Evolutionary conservation across 2,329 filamentous ascomycete species (phyloP), one percentile per base, ranked within the genome.

Genomic region (Microthyrium microscopicum): DNA sequence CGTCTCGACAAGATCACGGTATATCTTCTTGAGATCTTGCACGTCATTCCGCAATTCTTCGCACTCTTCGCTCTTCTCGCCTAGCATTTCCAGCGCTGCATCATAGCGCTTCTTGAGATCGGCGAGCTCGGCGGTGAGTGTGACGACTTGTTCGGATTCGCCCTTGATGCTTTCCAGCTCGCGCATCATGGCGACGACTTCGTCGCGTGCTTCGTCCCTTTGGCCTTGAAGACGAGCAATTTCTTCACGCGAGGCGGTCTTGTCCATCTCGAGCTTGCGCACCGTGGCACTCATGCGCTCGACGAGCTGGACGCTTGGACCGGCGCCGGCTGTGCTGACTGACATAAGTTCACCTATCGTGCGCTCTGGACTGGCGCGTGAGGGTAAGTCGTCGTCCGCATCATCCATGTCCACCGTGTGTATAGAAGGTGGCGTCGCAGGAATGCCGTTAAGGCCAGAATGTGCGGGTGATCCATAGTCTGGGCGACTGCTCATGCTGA

Each of bases 281-380:
- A 98, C 85, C 0, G 84, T 82, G 3, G 85, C 82, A 48, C 81
- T 91, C 82, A 98, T 92, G 34, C 87, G 73, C 57, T 95, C 89
- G 12, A 98, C 85, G 1, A 98, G 70, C 55, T 95, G 87, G 2
- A 98, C 87, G 0, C 79, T 87, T 0, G 89, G 89, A 0, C 89
- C 89, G 0, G 87, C 85, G 1, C 77, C 87, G 6, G 83, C 78
- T 0, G 87, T 94, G 1, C 84, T 92, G 5, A 82, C 80, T 2
- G 82, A 91, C 20, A 89, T 70, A 60, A 92, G 78, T 46, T 93
- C 85, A 44, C 53, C 52, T 38, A 56, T 68, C 5, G 77, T 72
- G 38, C 76, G 73, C 25, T 73, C 72, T 1, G 75, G 75, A 3
- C 73, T 77, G 1, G 65, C 66, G 2, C 63, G 58, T 12, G 58